Evolutionary conservation across 2,329 filamentous ascomycete species (phyloP), one percentile per base, ranked within the genome.

Genomic region (Ophiosphaerella korrae): DNA sequence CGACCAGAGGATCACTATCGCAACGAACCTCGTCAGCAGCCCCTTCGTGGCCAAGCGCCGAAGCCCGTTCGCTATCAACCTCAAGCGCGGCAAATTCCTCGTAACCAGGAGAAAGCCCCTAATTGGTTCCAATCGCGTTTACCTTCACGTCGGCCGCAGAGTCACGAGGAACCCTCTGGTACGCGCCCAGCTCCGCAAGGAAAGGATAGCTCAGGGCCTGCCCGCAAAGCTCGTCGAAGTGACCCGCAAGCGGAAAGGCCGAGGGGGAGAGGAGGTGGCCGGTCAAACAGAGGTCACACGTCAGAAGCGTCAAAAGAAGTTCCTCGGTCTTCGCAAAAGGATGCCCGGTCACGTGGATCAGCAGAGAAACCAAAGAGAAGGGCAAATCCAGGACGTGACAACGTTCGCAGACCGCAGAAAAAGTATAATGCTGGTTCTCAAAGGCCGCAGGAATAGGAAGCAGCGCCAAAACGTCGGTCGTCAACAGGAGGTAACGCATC

Each of bases 31-130:
- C 36, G 42, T 34, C 35, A 47, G 49, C 39, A 45, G 43, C 31
- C 50, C 54, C 24, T 62, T 60, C 55, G 36, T 53, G 38, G 52
- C 48, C 26, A 57, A 51, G 51, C 57, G 55, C 35, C 50, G 55
- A 42, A 60, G 35, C 38, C 54, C 52, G 6, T 36, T 58, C 48
- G 58, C 53, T 29, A 49, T 62, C 53, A 63, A 63, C 43, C 46
- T 60, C 50, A 52, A 48, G 12, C 52, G 45, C 46, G 53, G 40
- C 50, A 63, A 52, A 33, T 23, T 45, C 33, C 53, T 59, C 48
- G 53, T 60, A 5, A 58, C 56, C 40, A 63, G 52, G 48, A 49
- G 58, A 49, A 49, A 46, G 29, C 45, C 50, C 24, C 40, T 58
- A 23, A 35, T 57, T 29, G 42, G 50, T 39, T 31, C 40, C 45